A percentile compares a stretch with the other conserved stretches of the same genome.
Evolutionary conservation across 1,284 basidiomycete species (phyloP).

Genomic region (Ceratobasidium papillatum): DNA sequence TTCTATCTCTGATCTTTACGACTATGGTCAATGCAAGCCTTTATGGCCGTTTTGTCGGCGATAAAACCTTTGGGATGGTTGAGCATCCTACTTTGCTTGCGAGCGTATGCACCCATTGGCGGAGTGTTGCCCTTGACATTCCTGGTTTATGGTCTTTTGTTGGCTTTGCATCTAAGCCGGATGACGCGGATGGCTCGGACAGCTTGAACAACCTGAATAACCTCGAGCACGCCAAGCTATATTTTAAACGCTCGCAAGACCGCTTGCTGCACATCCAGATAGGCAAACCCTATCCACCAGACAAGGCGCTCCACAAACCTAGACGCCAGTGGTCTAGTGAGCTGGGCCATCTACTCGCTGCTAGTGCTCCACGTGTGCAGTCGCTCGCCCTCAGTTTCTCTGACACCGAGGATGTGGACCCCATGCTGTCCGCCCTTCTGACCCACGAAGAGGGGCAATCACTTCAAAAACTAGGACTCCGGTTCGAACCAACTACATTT

Average conservation of each 20-base stretch:
- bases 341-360: background rate
- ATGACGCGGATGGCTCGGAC: background rate
- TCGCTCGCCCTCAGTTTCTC: background rate
- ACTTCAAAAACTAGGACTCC: background rate
- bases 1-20: conserved; percentile 8
- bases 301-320: too few relatives aligned
- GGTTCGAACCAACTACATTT: too few relatives aligned
- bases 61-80: background rate
- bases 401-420: background rate
- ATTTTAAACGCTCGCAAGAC: background rate
- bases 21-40: background rate
- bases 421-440: background rate
- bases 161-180: background rate
- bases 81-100: background rate
- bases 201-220: background rate
- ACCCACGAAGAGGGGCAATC: background rate
- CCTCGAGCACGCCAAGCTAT: background rate
- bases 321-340: background rate
- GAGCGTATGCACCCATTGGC: conserved; percentile 11
- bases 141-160: conserved; percentile 4
- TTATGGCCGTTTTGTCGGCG: background rate
- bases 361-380: background rate
- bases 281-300: background rate
- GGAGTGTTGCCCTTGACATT: background rate
- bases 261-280: background rate